A percentile compares a stretch with the other conserved stretches of the same genome.
Conservation (phyloP, 2,329 filamentous ascomycete species). For the Aureobasidium sp. region DNA sequence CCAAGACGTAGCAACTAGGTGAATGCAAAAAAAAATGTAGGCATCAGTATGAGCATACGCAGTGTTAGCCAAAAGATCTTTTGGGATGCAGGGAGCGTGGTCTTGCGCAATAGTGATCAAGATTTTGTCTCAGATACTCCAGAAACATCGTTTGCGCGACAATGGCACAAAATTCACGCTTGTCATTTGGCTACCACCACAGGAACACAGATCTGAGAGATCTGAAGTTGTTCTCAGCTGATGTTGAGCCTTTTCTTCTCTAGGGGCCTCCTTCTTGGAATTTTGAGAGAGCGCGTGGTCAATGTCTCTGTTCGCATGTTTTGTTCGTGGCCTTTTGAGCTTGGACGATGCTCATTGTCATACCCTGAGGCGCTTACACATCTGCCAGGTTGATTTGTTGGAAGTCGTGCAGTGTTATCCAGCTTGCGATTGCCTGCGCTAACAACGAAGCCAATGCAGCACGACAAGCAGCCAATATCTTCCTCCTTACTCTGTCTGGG, state of each 20-base stretch:
- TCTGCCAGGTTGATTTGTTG: neutral
- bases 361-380: neutral
- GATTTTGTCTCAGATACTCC: neutral
- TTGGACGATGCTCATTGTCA: neutral
- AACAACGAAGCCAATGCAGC: neutral
- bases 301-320: neutral
- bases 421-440: neutral
- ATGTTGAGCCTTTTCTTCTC: too few relatives aligned
- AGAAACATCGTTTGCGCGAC: neutral
- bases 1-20: neutral
- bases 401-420: neutral
- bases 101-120: neutral
- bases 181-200: neutral
- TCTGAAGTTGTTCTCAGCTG: neutral
- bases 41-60: neutral
- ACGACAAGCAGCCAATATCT: neutral
- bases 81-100: neutral
- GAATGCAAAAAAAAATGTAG: neutral
- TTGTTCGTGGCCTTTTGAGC: neutral
- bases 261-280: neutral
- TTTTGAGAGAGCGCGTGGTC: neutral
- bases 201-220: neutral
- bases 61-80: neutral
- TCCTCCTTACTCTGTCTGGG: neutral
- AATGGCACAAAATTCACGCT: neutral